Evolutionary conservation across 129 eudicot species (phyloP), one percentile per base, ranked within the genome.

Genomic region (Ambrosia trifida): DNA sequence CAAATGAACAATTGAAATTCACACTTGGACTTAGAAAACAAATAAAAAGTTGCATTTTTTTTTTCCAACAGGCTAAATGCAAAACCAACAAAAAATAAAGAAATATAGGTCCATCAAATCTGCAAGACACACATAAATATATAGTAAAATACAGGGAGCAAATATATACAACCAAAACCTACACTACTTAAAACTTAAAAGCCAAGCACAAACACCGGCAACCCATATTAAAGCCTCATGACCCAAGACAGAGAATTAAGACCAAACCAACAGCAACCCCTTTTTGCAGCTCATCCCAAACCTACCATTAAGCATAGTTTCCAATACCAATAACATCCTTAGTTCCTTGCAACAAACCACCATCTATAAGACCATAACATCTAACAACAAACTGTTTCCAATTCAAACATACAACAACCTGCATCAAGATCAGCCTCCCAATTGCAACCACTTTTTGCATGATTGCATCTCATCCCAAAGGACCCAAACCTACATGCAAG

Each of bases 191-290:
- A 17, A 51, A 51, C 57, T 1, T 17, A 17, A 16, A 18, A 51
- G 16, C 28, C 9, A 51, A 51, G 11, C 57, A 51, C 57, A 16
- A 16, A 54, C 14, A 19, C n/a, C 33, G 28, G 33, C 33, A 54
- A 54, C 61, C 61, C 61, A 54, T n/a, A 54, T 54, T 6, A 49
- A 54, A 54, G 1, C 32, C 61, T 54, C 61, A 54, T 5, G 33
- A 54, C 61, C 2, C 33, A 54, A 54, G 28, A 54, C 14, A 54
- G 33, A 54, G 4, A 19, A 53, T 9, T 3, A 18, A 19, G 61
- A 54, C 32, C 33, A 54, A 4, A 54, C 33, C 33, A 54, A 54
- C 61, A 19, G 33, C 33, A 49, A 49, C 54, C 54, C 19, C 54
- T n/a, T 49, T 47, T 49, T 49, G 54, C 54, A 14, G 54, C 54